These are phyloP conservation scores for Schoenoplectus tabernaemontani DNA, from an alignment of 202 grass and related monocot genomes.

Conservation along the genomic window DNA sequence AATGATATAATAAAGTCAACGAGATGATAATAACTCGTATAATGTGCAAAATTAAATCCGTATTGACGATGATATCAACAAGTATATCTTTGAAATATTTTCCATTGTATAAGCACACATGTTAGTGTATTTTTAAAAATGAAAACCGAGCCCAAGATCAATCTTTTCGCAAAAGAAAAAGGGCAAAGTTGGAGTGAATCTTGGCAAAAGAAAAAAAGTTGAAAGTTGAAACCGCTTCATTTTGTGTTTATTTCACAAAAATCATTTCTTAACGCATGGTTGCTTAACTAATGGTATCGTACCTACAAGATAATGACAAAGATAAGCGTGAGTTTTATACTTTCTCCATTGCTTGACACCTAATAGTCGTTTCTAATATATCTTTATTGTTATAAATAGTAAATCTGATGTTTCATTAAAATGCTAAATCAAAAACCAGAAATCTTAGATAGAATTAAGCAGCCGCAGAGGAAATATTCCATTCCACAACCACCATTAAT, in stretches of 20 bases:
- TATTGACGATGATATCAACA: too few relatives aligned
- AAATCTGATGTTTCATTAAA: neutral
- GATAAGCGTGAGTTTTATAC: conserved; percentile 24
- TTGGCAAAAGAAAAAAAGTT: neutral
- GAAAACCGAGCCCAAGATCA: neutral
- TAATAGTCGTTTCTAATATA: neutral
- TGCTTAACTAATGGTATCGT: neutral
- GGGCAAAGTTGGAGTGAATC: neutral
- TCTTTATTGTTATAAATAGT: conserved; percentile 3
- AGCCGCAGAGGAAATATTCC: too few relatives aligned
- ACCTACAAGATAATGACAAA: conserved; percentile 8
- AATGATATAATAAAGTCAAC: too few relatives aligned
- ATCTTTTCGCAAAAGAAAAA: neutral
- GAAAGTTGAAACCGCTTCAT: neutral
- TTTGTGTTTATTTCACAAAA: too few relatives aligned
- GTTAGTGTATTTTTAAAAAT: neutral
- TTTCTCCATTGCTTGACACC: conserved; percentile 19
- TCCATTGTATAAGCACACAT: neutral
- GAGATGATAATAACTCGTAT: too few relatives aligned
- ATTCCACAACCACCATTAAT: too few relatives aligned
- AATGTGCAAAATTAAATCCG: too few relatives aligned
- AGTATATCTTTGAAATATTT: too few relatives aligned
- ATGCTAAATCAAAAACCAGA: too few relatives aligned
- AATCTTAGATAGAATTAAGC: too few relatives aligned
- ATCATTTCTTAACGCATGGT: neutral